Conservation (phyloP, 495 filamentous ascomycete genomes). For the Tricharina praecox region DNA sequence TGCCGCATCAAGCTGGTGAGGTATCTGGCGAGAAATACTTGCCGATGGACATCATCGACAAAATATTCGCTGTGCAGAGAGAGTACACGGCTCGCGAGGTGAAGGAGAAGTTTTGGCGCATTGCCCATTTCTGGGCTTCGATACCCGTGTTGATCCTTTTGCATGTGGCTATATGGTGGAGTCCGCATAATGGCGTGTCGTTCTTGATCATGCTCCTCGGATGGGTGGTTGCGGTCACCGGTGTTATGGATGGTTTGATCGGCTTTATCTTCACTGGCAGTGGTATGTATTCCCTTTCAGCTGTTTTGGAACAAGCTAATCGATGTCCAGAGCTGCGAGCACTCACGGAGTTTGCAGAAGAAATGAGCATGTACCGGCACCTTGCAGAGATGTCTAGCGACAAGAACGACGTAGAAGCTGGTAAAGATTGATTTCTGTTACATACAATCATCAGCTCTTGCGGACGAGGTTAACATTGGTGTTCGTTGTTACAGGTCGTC, state of each 20-base stretch:
- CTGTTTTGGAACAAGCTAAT: not conserved
- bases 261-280: slow-evolving; percentile 69
- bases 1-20: slow-evolving; percentile 19
- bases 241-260: slow-evolving; percentile 68
- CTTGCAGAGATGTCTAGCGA: not conserved
- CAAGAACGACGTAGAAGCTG: not conserved
- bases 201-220: slow-evolving; percentile 69
- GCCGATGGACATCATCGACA: slow-evolving; percentile 46
- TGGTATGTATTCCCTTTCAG: slow-evolving; percentile 27
- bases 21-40: slow-evolving; percentile 24
- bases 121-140: slow-evolving; percentile 53
- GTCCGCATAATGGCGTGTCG: slow-evolving; percentile 50
- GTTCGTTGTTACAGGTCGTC: not conserved
- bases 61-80: slow-evolving; percentile 49
- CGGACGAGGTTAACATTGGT: not conserved
- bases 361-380: slow-evolving; percentile 42
- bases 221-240: slow-evolving; percentile 55
- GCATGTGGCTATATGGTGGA: slow-evolving; percentile 76
- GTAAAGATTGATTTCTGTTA: not conserved
- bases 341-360: slow-evolving; percentile 89
- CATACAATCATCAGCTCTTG: not conserved
- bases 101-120: slow-evolving; percentile 49
- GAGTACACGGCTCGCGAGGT: slow-evolving; percentile 51
- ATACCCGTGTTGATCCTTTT: slow-evolving; percentile 47
- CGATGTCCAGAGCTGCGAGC: slow-evolving; percentile 42